Conservation (phyloP, 1,284 basidiomycete genomes). For the Tilletia caries region DNA sequence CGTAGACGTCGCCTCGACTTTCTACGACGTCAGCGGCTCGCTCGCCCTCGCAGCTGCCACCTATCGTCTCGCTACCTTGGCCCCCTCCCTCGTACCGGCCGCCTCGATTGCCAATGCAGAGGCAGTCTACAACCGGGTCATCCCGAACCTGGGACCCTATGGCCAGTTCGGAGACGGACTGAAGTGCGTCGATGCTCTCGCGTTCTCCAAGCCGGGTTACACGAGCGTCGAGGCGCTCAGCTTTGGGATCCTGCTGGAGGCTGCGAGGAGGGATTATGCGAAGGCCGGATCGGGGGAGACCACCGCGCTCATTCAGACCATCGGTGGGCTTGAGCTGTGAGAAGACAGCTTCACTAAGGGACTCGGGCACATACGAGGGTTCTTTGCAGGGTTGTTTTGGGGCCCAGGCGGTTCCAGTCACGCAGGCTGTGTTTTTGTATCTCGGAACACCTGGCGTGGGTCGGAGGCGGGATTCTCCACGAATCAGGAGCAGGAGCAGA, state of each 20-base stretch:
- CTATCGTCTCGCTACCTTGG: background rate
- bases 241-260: conserved; percentile 2
- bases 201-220: background rate
- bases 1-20: background rate
- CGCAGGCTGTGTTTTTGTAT: too few relatives aligned
- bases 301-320: background rate
- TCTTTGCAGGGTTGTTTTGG: too few relatives aligned
- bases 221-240: conserved; percentile 7
- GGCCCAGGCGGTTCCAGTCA: too few relatives aligned
- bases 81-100: background rate
- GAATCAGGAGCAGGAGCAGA: too few relatives aligned
- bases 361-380: too few relatives aligned
- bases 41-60: background rate
- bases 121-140: conserved; percentile 2
- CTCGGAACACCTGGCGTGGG: too few relatives aligned
- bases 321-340: background rate
- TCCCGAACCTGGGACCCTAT: background rate
- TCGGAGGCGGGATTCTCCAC: too few relatives aligned
- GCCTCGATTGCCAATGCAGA: background rate
- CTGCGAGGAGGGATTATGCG: background rate
- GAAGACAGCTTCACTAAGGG: background rate
- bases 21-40: conserved; percentile 4
- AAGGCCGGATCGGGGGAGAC: background rate
- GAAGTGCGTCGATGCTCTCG: background rate
- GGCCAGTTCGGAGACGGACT: background rate